Evolutionary conservation across 352 stramenopile species (phyloP).

Genomic region (Blastocystis sp.): DNA sequence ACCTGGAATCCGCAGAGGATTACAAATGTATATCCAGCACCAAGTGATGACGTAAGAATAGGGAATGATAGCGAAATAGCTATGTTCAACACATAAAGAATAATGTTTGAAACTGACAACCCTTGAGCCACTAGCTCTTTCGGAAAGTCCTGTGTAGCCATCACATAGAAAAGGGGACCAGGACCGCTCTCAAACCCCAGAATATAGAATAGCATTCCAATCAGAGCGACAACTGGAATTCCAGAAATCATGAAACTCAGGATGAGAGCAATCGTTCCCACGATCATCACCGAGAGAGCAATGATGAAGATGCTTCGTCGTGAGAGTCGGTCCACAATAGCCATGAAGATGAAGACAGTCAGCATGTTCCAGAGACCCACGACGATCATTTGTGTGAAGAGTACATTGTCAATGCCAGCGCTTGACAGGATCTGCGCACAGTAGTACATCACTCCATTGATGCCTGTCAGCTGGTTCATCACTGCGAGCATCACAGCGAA

Average conservation of each 20-base stretch:
- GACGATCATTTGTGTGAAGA: conserved; percentile 40
- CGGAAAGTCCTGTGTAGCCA: conserved; percentile 59
- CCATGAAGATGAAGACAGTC: conserved; percentile 63
- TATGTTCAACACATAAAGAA: conserved; percentile 51
- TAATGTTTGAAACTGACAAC: conserved; percentile 40
- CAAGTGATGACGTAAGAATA: conserved; percentile 23
- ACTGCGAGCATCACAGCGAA: conserved; percentile 52
- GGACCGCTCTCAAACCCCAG: conserved; percentile 59
- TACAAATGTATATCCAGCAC: conserved; percentile 30
- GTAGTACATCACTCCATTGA: conserved; percentile 62
- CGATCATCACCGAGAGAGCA: conserved; percentile 13
- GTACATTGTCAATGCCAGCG: conserved; percentile 43
- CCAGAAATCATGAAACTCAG: conserved; percentile 21
- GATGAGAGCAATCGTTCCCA: background rate
- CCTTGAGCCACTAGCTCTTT: conserved; percentile 39
- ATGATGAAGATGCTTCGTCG: conserved; percentile 55
- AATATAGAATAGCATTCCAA: conserved; percentile 57
- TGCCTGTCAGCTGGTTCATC: conserved; percentile 62
- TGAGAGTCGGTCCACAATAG: conserved; percentile 32
- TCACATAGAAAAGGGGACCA: conserved; percentile 61
- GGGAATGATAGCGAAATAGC: conserved; percentile 48
- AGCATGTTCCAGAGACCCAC: conserved; percentile 62
- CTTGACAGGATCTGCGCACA: conserved; percentile 2
- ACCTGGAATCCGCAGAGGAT: conserved; percentile 54
- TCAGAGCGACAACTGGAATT: background rate